phyloP scores from a whole-genome alignment of 176 grass and related monocot genomes.

The Zea luxurians region DNA sequence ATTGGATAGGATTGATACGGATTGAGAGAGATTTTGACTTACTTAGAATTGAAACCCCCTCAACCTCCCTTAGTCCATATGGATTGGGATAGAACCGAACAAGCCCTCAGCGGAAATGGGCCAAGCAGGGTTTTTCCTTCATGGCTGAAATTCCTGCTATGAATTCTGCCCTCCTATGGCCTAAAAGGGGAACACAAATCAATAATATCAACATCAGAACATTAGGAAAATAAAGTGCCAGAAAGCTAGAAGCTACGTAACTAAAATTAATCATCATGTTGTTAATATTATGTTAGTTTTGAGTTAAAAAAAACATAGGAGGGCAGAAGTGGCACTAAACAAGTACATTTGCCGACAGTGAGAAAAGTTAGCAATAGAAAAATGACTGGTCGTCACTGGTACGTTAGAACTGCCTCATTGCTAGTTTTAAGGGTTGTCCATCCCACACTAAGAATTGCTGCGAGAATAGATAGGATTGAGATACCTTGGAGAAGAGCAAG shows the following conservation, averaged over 20 bases:
- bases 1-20: too few species aligned
- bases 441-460: constrained; percentile 12
- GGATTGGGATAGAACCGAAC: too few species aligned
- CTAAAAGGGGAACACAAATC: constrained; percentile 47
- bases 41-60: too few species aligned
- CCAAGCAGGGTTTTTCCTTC: constrained; percentile 90
- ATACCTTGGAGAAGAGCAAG: constrained; percentile 85
- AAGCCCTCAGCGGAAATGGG: constrained; percentile 72
- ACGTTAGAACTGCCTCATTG: constrained; percentile 20
- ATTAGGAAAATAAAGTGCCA: not conserved
- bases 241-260: constrained; percentile 32
- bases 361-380: constrained; percentile 22
- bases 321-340: constrained; percentile 6
- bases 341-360: constrained; percentile 9
- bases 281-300: not conserved
- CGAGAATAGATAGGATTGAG: constrained; percentile 11
- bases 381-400: not conserved
- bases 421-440: constrained; percentile 8
- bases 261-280: too few species aligned
- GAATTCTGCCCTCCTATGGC: constrained; percentile 67
- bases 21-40: too few species aligned
- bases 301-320: not conserved
- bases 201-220: constrained; percentile 33
- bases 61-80: too few species aligned
- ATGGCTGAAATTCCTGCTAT: constrained; percentile 72